phyloP scores from a whole-genome alignment of 352 stramenopile species.

The Globisporangium perplexum region DNA sequence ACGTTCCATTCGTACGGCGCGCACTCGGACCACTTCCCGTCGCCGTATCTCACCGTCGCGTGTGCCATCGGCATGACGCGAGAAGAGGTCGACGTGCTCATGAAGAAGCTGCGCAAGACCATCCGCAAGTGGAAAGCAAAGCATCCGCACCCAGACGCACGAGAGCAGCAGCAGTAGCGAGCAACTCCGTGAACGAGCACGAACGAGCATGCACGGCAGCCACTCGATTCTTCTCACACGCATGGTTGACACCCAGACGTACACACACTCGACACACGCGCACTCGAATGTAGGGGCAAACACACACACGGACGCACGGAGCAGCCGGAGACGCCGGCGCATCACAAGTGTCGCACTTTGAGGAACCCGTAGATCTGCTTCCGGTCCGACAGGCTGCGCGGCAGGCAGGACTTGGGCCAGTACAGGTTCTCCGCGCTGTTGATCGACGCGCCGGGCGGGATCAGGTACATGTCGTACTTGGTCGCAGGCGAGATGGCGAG shows the following conservation, averaged over 20 bases:
- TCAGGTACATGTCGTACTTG: constrained; percentile 52
- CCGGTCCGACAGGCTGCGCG: constrained; percentile 32
- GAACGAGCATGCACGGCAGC: not conserved
- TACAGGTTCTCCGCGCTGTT: constrained; percentile 77
- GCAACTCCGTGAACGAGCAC: too few relatives aligned
- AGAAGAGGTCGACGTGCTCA: constrained; percentile 91
- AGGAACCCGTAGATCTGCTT: constrained; percentile 66
- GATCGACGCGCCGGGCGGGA: constrained; percentile 67
- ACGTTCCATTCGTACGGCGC: constrained; percentile 93
- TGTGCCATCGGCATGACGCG: constrained; percentile 93
- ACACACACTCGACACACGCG: not conserved
- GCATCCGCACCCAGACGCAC: constrained; percentile 2
- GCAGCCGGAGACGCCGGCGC: not conserved
- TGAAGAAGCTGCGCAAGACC: constrained; percentile 89
- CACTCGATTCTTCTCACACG: not conserved
- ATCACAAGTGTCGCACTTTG: constrained; percentile 29
- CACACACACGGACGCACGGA: not conserved
- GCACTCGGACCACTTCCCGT: constrained; percentile 80
- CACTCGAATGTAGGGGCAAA: too few relatives aligned
- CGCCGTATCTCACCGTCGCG: constrained; percentile 95
- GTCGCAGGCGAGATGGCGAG: constrained; percentile 32
- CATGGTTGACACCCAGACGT: too few relatives aligned
- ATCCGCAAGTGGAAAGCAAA: constrained; percentile 82
- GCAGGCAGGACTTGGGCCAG: constrained; percentile 45
- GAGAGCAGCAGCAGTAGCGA: not conserved